A percentile compares a stretch with the other conserved stretches of the same genome.
Evolutionary conservation across 202 grass and related monocot genomes (phyloP).

Genomic region (Hordeum pubiflorum): DNA sequence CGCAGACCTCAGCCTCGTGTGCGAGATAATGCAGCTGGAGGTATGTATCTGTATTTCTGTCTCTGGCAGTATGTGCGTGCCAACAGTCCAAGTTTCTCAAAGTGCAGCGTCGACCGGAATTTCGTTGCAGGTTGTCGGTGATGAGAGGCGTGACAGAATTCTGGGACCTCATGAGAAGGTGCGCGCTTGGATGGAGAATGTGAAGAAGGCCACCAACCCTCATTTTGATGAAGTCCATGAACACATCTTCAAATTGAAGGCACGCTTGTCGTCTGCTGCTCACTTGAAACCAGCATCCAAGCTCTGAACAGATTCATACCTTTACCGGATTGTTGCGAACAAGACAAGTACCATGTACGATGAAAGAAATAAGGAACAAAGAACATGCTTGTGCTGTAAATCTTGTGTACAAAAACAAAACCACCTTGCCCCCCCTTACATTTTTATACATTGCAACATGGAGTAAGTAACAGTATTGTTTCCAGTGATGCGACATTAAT

Average conservation of each 20-base stretch:
- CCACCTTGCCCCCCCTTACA: not conserved
- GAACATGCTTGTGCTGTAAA: not conserved
- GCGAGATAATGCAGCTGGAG: constrained; percentile 89
- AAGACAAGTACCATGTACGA: not conserved
- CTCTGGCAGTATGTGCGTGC: not conserved
- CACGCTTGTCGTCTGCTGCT: not conserved
- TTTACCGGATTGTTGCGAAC: not conserved
- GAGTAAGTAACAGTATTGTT: not conserved
- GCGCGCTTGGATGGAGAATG: constrained; percentile 61
- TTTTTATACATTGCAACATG: not conserved
- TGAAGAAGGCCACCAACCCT: constrained; percentile 64
- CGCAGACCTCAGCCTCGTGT: constrained; percentile 81
- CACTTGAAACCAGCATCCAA: constrained; percentile 23
- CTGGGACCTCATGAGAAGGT: constrained; percentile 57
- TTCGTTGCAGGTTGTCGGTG: constrained; percentile 42
- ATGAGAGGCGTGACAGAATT: constrained; percentile 39
- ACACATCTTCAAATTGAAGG: constrained; percentile 48
- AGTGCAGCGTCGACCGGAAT: no score
- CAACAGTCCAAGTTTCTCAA: not conserved
- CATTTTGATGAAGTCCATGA: constrained; percentile 27
- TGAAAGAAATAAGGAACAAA: not conserved
- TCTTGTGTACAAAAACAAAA: not conserved
- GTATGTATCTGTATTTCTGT: constrained; percentile 21
- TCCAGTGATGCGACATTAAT: not conserved
- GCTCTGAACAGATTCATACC: not conserved